Percentiles rank a stretch among this genome's conserved stretches.
Conservation (phyloP, 225 moss, liverwort and hornwort genomes). For the Sphagnum tenellum region DNA sequence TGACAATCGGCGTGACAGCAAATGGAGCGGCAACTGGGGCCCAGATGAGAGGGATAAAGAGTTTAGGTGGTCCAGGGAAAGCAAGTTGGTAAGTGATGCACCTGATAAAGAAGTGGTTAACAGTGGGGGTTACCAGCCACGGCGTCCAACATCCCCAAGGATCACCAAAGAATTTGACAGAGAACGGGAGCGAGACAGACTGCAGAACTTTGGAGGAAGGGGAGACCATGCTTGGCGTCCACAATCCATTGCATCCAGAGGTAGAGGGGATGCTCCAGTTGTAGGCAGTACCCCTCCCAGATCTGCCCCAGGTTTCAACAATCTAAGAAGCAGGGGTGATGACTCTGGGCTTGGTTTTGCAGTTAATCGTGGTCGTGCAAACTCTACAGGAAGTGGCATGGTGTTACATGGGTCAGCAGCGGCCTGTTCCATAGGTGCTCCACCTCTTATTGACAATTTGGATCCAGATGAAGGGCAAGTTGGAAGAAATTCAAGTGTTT, state of each 20-base stretch:
- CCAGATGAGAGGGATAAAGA: constrained; percentile 64
- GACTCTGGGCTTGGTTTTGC: constrained; percentile 40
- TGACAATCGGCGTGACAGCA: constrained; percentile 51
- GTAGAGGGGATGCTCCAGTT: constrained; percentile 46
- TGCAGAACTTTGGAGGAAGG: constrained; percentile 3
- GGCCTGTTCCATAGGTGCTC: constrained; percentile 32
- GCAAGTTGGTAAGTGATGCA: constrained; percentile 38
- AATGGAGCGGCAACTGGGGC: constrained; percentile 62
- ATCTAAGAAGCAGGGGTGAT: constrained; percentile 50
- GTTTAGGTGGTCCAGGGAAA: constrained; percentile 7
- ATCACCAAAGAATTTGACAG: constrained; percentile 22
- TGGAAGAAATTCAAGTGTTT: constrained; percentile 19
- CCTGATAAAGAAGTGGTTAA: constrained; percentile 44
- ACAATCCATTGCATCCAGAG: constrained; percentile 44
- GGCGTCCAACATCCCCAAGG: constrained; percentile 20
- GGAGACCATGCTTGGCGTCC: constrained; percentile 54
- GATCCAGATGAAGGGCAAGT: constrained; percentile 28
- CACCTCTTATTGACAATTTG: constrained; percentile 39
- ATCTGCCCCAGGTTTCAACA: constrained; percentile 57
- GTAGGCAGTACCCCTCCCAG: constrained; percentile 41
- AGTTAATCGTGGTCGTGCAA: constrained; percentile 47
- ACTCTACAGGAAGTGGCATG: constrained; percentile 24
- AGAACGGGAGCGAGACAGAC: constrained; percentile 4
- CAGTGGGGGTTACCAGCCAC: constrained; percentile 21
- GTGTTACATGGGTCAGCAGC: constrained; percentile 46